phyloP scores from a whole-genome alignment of 208 protist genomes.

The Balamuthia mandrillaris region DNA sequence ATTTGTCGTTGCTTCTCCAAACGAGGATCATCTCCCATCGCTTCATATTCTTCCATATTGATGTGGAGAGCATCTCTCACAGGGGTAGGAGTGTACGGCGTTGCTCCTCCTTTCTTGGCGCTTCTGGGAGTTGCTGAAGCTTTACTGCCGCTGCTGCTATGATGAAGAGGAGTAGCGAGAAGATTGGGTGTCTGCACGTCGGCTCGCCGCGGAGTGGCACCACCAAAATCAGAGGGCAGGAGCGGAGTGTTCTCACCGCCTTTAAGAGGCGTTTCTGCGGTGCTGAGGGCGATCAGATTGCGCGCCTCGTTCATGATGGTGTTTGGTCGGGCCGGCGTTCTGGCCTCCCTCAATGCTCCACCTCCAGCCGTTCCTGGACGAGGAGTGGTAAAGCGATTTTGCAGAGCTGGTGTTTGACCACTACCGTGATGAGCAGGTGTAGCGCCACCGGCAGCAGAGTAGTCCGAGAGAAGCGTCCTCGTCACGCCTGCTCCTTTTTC shows the following conservation, averaged over 20 bases:
- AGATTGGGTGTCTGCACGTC: slow-evolving; percentile 51
- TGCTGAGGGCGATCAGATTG: slow-evolving; percentile 70
- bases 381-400: neutral
- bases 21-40: neutral
- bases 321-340: slow-evolving; percentile 49
- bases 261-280: slow-evolving; percentile 72
- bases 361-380: neutral
- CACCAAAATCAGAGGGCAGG: slow-evolving; percentile 61
- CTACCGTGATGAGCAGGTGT: neutral
- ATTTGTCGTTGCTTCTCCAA: neutral
- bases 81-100: too few species aligned
- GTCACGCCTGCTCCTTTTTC: slow-evolving; percentile 36
- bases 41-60: too few species aligned
- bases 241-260: slow-evolving; percentile 75
- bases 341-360: too few species aligned
- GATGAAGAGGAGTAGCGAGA: slow-evolving; percentile 44
- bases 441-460: neutral
- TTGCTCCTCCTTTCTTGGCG: neutral
- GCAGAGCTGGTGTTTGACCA: neutral
- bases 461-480: slow-evolving; percentile 37
- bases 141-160: neutral
- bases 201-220: slow-evolving; percentile 60
- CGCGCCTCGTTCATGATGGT: slow-evolving; percentile 70
- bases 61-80: too few species aligned
- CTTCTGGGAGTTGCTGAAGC: neutral